A percentile compares a stretch with the other conserved stretches of the same genome.
These are phyloP conservation scores for Aspergillus indologenus DNA, from an alignment of 495 filamentous ascomycete species.

Conservation along the genomic window DNA sequence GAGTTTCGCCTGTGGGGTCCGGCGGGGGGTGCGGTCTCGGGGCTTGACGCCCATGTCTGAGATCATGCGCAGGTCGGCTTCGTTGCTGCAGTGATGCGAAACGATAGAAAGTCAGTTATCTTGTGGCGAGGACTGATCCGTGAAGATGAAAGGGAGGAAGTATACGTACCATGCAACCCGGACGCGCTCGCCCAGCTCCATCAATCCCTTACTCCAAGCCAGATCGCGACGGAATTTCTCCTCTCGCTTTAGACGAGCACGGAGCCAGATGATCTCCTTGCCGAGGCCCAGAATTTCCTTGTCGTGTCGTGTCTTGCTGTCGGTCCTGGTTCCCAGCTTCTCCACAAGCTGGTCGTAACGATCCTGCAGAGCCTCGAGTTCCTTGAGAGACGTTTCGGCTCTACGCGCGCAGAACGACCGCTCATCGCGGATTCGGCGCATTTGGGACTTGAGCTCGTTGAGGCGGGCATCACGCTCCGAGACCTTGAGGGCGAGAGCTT, in stretches of 20 bases:
- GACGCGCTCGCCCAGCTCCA: constrained; percentile 75
- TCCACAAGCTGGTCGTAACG: constrained; percentile 54
- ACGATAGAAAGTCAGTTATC: constrained; percentile 25
- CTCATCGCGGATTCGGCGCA: constrained; percentile 59
- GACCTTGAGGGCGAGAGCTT: constrained; percentile 59
- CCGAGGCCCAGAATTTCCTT: constrained; percentile 80
- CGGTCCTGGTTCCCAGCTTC: constrained; percentile 39
- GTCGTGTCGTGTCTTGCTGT: constrained; percentile 57
- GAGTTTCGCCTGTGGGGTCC: constrained; percentile 43
- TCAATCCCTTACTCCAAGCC: constrained; percentile 74
- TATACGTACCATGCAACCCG: constrained; percentile 74
- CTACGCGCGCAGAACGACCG: constrained; percentile 48
- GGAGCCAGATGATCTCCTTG: constrained; percentile 87
- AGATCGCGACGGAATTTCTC: constrained; percentile 72
- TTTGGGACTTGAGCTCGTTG: constrained; percentile 53
- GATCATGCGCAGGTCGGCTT: constrained; percentile 82
- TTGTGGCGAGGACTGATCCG: neutral
- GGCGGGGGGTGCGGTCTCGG: constrained; percentile 28
- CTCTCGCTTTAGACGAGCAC: constrained; percentile 73
- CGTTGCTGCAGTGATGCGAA: constrained; percentile 60
- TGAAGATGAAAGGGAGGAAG: constrained; percentile 10
- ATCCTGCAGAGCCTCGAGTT: constrained; percentile 52
- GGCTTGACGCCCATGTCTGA: constrained; percentile 68
- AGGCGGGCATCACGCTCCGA: constrained; percentile 50
- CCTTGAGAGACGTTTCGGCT: constrained; percentile 45